These are phyloP conservation scores for Knufia fluminis DNA, from an alignment of 2,329 filamentous ascomycete species.

Conservation along the genomic window DNA sequence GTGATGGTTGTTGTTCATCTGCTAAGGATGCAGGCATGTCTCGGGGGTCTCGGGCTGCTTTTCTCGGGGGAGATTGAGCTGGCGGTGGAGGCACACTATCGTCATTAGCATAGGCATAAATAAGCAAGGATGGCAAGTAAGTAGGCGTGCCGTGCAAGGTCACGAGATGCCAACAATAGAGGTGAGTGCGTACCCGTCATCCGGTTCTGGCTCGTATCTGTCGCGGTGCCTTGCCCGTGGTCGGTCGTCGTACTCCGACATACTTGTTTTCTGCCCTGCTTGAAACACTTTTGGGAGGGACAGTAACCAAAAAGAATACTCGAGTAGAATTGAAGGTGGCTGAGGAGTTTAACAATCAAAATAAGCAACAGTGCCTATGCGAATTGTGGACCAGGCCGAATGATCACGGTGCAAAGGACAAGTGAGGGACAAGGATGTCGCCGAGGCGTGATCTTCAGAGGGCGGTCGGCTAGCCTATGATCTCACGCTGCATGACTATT, in stretches of 20 bases:
- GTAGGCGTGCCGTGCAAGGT: background rate
- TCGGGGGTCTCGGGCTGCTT: conserved; percentile 1
- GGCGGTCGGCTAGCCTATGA: no score
- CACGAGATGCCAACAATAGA: background rate
- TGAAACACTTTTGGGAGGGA: background rate
- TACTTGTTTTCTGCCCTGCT: background rate
- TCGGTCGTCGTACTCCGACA: conserved; percentile 4
- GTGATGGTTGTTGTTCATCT: background rate
- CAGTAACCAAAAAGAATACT: no score
- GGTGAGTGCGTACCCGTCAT: background rate
- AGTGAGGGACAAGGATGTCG: no score
- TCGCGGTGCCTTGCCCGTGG: background rate
- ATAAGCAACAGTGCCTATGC: background rate
- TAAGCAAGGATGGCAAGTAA: background rate
- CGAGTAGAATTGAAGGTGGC: no score
- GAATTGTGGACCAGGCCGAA: no score
- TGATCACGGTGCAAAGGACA: no score
- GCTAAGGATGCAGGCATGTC: background rate
- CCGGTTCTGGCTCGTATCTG: background rate
- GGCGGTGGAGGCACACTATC: background rate
- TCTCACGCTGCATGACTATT: no score
- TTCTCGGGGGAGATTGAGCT: conserved; percentile 6
- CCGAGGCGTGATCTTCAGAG: no score
- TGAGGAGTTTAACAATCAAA: background rate
- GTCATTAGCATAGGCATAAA: conserved; percentile 1